Evolutionary conservation across 306 rosid species (phyloP).

Genomic region (Ormosia semicastrata): DNA sequence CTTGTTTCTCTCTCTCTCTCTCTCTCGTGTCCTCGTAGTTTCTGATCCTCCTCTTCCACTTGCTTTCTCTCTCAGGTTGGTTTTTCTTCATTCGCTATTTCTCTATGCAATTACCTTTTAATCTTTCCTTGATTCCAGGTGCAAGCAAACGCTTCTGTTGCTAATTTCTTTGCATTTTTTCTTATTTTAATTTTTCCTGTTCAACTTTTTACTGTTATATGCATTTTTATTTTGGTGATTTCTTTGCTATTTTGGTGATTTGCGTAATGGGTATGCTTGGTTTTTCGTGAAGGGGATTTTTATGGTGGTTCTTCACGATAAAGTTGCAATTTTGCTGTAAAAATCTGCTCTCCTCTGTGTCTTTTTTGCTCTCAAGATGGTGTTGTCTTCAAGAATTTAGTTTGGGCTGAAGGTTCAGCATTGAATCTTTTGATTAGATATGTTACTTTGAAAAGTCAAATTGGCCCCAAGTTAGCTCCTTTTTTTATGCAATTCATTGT

Average conservation of each 20-base stretch:
- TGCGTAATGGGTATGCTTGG: constrained; percentile 23
- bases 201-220: background rate
- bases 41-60: background rate
- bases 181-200: background rate
- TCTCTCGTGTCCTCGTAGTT: constrained; percentile 7
- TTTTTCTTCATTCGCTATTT: constrained; percentile 12
- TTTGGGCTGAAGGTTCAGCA: background rate
- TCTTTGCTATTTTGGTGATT: constrained; percentile 4
- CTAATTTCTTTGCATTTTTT: constrained; percentile 4
- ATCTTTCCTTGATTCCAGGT: background rate
- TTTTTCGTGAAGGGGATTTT: constrained; percentile 35
- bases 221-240: background rate
- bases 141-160: background rate
- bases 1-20: background rate
- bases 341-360: constrained; percentile 5
- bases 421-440: constrained; percentile 25
- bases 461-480: background rate
- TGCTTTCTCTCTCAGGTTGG: constrained; percentile 30
- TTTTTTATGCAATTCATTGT: constrained; percentile 2
- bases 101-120: background rate
- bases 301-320: constrained; percentile 15
- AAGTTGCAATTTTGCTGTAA: constrained; percentile 27
- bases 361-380: constrained; percentile 22
- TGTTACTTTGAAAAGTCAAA: constrained; percentile 5
- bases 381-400: constrained; percentile 20